phyloP scores from a whole-genome alignment of 2,329 filamentous ascomycete species.

The Neofusicoccum laricinum region DNA sequence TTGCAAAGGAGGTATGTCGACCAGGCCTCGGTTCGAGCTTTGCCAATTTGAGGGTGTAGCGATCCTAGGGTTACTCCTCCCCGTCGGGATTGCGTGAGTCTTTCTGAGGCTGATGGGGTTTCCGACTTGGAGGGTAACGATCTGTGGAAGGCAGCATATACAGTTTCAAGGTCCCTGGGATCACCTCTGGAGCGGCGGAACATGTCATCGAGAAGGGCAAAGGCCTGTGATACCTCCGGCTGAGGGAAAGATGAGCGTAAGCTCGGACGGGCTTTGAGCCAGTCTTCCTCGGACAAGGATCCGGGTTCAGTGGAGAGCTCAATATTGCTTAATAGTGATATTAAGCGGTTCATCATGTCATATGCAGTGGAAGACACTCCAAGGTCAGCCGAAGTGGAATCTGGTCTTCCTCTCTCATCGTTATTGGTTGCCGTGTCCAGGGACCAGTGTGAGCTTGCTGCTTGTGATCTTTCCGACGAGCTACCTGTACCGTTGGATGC shows the following conservation, averaged over 20 bases:
- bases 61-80: background rate
- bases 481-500: constrained; percentile 29
- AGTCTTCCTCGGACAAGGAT: background rate
- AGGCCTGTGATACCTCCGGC: background rate
- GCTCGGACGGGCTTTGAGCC: background rate
- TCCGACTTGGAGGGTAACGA: background rate
- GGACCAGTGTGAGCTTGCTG: background rate
- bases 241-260: background rate
- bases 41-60: background rate
- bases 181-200: background rate
- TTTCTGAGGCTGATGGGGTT: background rate
- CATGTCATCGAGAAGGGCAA: background rate
- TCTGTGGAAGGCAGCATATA: background rate
- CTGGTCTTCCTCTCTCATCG: background rate
- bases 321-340: background rate
- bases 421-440: constrained; percentile 65
- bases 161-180: background rate
- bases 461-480: background rate
- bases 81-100: background rate
- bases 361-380: background rate
- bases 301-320: background rate
- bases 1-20: background rate
- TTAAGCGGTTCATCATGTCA: background rate
- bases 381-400: background rate
- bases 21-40: background rate